These are phyloP conservation scores for Acorus gramineus DNA, from an alignment of 106 monocot species.

Conservation along the genomic window DNA sequence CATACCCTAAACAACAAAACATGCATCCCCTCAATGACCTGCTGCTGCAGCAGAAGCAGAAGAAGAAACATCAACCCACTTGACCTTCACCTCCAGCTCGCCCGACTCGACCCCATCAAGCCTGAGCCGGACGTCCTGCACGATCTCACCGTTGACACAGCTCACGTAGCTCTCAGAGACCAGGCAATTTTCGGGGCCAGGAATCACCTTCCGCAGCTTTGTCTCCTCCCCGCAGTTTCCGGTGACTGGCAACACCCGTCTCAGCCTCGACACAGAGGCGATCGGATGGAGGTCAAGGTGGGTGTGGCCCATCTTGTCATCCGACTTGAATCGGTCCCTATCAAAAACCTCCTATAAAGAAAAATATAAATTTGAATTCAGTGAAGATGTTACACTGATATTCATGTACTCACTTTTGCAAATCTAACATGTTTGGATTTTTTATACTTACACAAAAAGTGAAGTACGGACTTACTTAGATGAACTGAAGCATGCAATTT, in stretches of 20 bases:
- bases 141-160: constrained; percentile 50
- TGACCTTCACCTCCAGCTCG: constrained; percentile 50
- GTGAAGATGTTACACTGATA: too few relatives aligned
- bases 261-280: constrained; percentile 47
- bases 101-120: constrained; percentile 82
- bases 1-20: too few relatives aligned
- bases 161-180: constrained; percentile 58
- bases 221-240: constrained; percentile 32
- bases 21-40: too few relatives aligned
- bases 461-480: too few relatives aligned
- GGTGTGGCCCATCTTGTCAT: constrained; percentile 89
- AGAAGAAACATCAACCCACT: constrained; percentile 33
- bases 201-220: constrained; percentile 66
- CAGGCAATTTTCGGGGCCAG: constrained; percentile 69
- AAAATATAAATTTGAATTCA: too few relatives aligned
- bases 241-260: constrained; percentile 52
- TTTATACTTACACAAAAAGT: too few relatives aligned
- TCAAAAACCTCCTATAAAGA: constrained; percentile 76
- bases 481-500: too few relatives aligned
- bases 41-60: background rate
- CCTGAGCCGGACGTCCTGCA: constrained; percentile 57
- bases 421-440: too few relatives aligned
- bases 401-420: too few relatives aligned
- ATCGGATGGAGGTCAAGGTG: constrained; percentile 58
- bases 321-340: constrained; percentile 64